Evolutionary conservation across 306 rosid species (phyloP).

Genomic region (Boehmeria nivea): DNA sequence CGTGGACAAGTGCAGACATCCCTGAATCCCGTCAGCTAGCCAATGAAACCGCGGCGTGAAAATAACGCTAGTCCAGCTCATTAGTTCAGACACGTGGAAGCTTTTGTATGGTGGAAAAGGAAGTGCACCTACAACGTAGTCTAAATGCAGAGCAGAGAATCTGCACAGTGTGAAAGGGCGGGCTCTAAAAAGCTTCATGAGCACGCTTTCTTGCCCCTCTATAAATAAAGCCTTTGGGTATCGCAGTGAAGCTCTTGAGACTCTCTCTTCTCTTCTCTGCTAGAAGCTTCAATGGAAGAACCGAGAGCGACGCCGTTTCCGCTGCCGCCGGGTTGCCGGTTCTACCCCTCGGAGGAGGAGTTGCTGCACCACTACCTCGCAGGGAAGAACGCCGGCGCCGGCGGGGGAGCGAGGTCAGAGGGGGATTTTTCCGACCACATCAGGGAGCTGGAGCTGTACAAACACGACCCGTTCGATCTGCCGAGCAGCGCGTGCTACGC

Average conservation of each 20-base stretch:
- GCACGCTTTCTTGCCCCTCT: slow-evolving; percentile 21
- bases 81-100: background rate
- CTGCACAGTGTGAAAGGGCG: background rate
- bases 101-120: background rate
- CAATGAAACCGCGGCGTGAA: background rate
- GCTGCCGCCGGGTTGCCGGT: slow-evolving; percentile 54
- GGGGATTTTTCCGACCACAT: slow-evolving; percentile 35
- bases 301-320: slow-evolving; percentile 19
- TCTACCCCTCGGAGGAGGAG: slow-evolving; percentile 59
- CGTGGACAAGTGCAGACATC: background rate
- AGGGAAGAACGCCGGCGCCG: slow-evolving; percentile 32
- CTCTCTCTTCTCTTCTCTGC: background rate
- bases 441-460: slow-evolving; percentile 42
- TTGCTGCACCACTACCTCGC: slow-evolving; percentile 46
- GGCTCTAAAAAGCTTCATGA: slow-evolving; percentile 17
- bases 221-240: background rate
- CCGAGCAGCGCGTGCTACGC: slow-evolving; percentile 43
- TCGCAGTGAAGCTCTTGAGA: too few species aligned
- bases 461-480: slow-evolving; percentile 42
- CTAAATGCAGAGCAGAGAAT: background rate
- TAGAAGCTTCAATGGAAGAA: slow-evolving; percentile 26
- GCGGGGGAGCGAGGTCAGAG: background rate
- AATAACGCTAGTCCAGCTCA: background rate
- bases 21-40: background rate
- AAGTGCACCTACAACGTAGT: background rate